Evolutionary conservation across 768 basidiomycete species (phyloP), one percentile per base, ranked within the genome.

Genomic region (Sporobolomyces roseus): DNA sequence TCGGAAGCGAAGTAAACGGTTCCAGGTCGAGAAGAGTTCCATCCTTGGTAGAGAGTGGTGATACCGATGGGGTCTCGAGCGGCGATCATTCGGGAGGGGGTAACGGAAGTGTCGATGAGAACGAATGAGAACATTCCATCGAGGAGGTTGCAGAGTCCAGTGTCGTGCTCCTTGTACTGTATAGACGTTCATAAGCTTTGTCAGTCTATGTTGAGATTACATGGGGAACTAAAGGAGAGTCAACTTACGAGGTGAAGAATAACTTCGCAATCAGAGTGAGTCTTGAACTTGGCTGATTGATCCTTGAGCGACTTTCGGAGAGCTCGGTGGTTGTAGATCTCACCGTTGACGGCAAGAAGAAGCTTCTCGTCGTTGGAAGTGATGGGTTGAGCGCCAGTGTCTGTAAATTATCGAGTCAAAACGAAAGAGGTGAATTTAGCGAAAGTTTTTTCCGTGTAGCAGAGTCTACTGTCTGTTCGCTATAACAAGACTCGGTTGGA

Each of bases 71-170:
- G 93, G 78, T 99, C 96, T 43, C 96, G 89, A 7, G 93, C 92
- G 67, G 93, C 96, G 75, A 99, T 92, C 69, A 99, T 82, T 62
- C 94, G 86, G 29, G 91, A 83, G 13, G 94, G 94, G 1, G 88
- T 82, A 66, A 89, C 88, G 17, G 91, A 90, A 77, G 93, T 91
- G 80, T 99, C 96, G 66, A 98, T 83, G 51, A 98, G 85, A 71
- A 97, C 89, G 77, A 98, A 99, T 2, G 94, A 93, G 82, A 99
- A 99, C 91, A 99, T 94, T 72, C 96, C 96, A 77, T 99, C 96
- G 66, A 99, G 87, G 77, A 85, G 82, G 77, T 80, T 80, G 80
- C 89, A 90, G 32, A 94, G 81, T 5, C 84, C 84, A 73, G 85
- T 90, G 62, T 82, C 93, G 76, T 90, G 79, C 80, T 91, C 88